Percentiles rank a stretch among this genome's conserved stretches.
These are phyloP conservation scores for Termitomyces heimii DNA, from an alignment of 768 basidiomycete genomes.

Conservation along the genomic window DNA sequence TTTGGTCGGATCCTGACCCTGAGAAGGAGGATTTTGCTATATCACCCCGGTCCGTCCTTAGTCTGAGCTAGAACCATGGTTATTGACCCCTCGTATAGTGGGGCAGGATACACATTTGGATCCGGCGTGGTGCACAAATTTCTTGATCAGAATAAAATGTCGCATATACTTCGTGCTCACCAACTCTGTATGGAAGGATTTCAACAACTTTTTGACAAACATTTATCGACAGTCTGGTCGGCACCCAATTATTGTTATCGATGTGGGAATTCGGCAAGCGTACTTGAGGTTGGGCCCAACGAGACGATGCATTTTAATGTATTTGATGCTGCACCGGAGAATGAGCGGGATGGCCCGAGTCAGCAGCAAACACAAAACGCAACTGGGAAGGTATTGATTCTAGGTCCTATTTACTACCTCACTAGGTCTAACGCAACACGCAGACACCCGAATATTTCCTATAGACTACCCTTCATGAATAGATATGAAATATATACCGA, in stretches of 20 bases:
- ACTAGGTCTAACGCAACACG: constrained; percentile 5
- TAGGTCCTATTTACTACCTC: constrained; percentile 8
- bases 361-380: constrained; percentile 72
- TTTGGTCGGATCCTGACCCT: constrained; percentile 99
- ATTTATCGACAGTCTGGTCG: constrained; percentile 96
- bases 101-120: constrained; percentile 98
- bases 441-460: constrained; percentile 83
- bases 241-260: constrained; percentile 99
- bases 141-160: constrained; percentile 92
- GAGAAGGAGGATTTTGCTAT: constrained; percentile 99
- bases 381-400: constrained; percentile 54
- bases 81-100: constrained; percentile 43
- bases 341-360: constrained; percentile 85
- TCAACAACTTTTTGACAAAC: constrained; percentile 93
- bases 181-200: constrained; percentile 99
- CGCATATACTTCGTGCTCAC: constrained; percentile 95
- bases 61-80: constrained; percentile 11
- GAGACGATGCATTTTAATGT: constrained; percentile 93
- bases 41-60: constrained; percentile 74
- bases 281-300: constrained; percentile 90
- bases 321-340: constrained; percentile 97
- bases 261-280: constrained; percentile 95
- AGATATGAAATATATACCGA: constrained; percentile 12
- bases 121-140: constrained; percentile 98
- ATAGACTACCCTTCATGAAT: constrained; percentile 20